Evolutionary conservation across 1,139 yeast genomes (phyloP), one percentile per base, ranked within the genome.

Genomic region (Sugiyamaella pinicola): DNA sequence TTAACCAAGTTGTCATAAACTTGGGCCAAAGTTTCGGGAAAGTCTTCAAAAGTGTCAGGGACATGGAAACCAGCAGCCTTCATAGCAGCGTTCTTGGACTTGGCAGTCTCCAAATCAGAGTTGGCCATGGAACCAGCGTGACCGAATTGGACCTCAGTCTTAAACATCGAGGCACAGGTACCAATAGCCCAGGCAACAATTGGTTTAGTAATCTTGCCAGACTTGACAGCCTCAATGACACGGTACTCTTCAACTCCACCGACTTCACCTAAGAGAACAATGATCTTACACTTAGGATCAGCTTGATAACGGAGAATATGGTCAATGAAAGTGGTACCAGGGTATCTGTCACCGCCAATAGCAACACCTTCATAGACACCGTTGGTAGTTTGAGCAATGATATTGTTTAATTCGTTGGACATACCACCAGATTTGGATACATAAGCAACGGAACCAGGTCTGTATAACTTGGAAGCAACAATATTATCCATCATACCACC

Each of bases 401-500:
- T 74, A 68, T 74, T 74, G 72, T 75, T 75, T 56, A 74, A 68
- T 66, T 74, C 78, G 65, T 74, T 74, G 58, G 79, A 74, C 78
- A 74, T 74, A 58, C 78, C 78, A 54, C 78, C 78, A 37, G 76
- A 72, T 69, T 74, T 74, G 65, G 78, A 74, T 38, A 74, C 78
- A 65, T 75, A 74, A 51, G 77, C 78, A 24, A 74, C 79, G 12
- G 76, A 72, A 21, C 78, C 78, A 22, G 78, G 74, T 49, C 78
- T 73, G 70, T 74, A 75, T 42, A 74, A 72, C 70, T 75, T 74
- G 56, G 78, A 74, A 26, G 78, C 76, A 38, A 75, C 77, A 55
- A 74, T 74, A 70, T 74, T 74, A 64, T 74, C 78, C 78, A 74
- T 74, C 79, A 74, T 75, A 58, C 78, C 78, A 51, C 79, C 78